Conservation (phyloP, 2,329 filamentous ascomycete genomes). For the Macrophomina tecta region DNA sequence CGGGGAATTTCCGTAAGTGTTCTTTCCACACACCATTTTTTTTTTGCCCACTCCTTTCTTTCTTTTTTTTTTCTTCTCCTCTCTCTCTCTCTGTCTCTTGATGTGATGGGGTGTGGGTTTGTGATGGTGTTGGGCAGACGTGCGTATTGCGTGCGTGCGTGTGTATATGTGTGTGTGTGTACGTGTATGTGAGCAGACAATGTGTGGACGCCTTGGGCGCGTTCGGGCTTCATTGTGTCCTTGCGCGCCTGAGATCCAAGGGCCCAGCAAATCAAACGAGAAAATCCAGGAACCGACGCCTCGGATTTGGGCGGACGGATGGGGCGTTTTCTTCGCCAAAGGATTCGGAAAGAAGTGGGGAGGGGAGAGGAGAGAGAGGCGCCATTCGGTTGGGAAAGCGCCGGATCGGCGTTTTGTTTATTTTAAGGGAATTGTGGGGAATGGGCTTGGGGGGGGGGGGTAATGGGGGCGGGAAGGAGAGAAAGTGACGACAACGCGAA, state of each 20-base stretch:
- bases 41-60: no score
- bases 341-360: background rate
- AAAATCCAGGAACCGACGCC: no score
- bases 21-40: background rate
- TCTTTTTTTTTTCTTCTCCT: no score
- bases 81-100: background rate
- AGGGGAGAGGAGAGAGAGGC: background rate
- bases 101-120: background rate
- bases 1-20: slow-evolving; percentile 23
- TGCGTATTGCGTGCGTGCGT: background rate
- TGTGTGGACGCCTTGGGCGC: background rate
- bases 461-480: background rate
- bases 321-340: no score
- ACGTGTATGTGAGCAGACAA: background rate
- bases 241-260: no score
- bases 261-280: no score
- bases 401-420: background rate
- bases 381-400: background rate
- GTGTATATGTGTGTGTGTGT: background rate
- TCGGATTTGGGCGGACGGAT: no score
- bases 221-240: no score
- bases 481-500: background rate
- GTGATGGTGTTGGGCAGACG: background rate
- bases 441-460: background rate
- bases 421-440: background rate